Percentiles rank a stretch among this genome's conserved stretches.
Evolutionary conservation across 2,329 filamentous ascomycete species (phyloP).

Genomic region (Albophoma yamanashiensis): DNA sequence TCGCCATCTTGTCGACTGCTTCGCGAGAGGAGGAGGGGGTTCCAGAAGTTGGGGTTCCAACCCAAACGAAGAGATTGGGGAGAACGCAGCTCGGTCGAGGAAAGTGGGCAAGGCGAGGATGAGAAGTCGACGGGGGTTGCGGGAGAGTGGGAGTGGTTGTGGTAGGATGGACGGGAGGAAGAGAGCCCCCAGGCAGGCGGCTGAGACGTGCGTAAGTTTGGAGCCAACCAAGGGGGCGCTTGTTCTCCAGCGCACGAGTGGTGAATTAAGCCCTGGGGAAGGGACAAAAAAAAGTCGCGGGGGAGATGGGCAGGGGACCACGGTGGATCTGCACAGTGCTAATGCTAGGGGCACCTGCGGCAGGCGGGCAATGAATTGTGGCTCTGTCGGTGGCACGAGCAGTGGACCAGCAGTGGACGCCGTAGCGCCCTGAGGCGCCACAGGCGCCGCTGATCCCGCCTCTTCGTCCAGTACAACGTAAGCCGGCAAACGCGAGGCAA

Average conservation of each 20-base stretch:
- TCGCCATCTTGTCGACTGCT: constrained; percentile 4
- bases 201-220: neutral
- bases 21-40: neutral
- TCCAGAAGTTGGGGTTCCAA: neutral
- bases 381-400: neutral
- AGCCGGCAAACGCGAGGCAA: too few relatives aligned
- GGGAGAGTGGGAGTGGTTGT: neutral
- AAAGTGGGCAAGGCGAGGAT: neutral
- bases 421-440: neutral
- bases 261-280: neutral
- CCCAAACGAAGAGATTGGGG: neutral
- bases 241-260: neutral
- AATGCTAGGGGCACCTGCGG: neutral
- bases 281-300: neutral
- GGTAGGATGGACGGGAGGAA: neutral
- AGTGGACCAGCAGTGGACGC: neutral
- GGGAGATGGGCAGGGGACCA: neutral
- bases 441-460: neutral
- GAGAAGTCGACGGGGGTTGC: neutral
- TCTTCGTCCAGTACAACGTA: too few relatives aligned
- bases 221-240: neutral
- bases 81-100: neutral
- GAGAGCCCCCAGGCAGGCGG: neutral
- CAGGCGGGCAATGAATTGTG: neutral
- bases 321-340: neutral